Evolutionary conservation across 192 early-diverging fungal genomes (phyloP).

Genomic region (Radiomyces spectabilis): DNA sequence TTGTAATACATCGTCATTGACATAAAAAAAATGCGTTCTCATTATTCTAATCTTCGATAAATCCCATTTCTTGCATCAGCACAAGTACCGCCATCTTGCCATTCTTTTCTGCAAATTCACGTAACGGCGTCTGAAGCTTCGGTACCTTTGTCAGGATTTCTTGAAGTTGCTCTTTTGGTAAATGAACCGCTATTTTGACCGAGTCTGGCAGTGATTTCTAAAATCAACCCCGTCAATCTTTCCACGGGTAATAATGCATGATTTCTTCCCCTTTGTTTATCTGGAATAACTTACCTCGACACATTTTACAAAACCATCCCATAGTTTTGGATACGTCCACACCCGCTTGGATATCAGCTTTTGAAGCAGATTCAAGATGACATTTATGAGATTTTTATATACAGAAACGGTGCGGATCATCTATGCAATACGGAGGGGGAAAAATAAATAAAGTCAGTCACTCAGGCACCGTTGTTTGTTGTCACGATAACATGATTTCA

Average conservation of each 20-base stretch:
- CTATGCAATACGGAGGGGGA: background rate
- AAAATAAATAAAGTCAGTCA: constrained; percentile 2
- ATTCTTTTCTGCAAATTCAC: constrained; percentile 16
- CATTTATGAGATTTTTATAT: constrained; percentile 51
- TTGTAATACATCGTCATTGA: too few species aligned
- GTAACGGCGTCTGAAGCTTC: background rate
- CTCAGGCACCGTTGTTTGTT: constrained; percentile 1
- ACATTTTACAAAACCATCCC: constrained; percentile 72
- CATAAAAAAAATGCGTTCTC: too few species aligned
- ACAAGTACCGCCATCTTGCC: constrained; percentile 3
- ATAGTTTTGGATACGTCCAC: constrained; percentile 59
- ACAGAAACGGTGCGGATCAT: constrained; percentile 54
- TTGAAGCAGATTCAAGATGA: constrained; percentile 50
- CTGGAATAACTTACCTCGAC: constrained; percentile 41
- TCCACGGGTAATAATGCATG: background rate
- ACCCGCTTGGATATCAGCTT: constrained; percentile 58
- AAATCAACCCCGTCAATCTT: background rate
- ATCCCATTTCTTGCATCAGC: constrained; percentile 9
- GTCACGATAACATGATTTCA: too few species aligned
- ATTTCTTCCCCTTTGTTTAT: background rate
- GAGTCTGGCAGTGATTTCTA: constrained; percentile 15
- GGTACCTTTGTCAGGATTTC: constrained; percentile 15
- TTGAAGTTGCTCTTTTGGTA: constrained; percentile 9
- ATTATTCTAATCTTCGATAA: constrained; percentile 14
- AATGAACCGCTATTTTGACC: constrained; percentile 5